Evolutionary conservation across 148 eudicot genomes (phyloP), one percentile per base, ranked within the genome.

Genomic region (Heliamphora exappendiculata): DNA sequence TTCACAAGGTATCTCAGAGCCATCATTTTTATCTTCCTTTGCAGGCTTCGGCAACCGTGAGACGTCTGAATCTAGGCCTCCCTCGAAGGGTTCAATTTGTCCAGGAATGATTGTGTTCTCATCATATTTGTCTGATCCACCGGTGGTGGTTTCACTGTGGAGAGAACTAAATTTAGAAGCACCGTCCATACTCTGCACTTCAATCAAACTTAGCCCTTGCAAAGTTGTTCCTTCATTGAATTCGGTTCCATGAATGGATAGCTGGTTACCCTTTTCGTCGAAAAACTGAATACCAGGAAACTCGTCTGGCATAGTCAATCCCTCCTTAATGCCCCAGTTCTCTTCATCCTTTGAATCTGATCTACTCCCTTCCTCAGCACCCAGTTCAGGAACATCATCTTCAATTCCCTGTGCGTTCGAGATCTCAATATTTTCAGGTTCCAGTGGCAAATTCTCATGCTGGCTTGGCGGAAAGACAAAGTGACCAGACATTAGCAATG

Each of bases 361-460:
- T 62, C 73, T 74, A 47, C 55, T 84, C 31, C 75, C 86, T 76
- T 80, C 83, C 45, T 81, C 77, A 66, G 45, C 63, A 69, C 76
- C 76, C 51, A 70, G 26, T 75, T 82, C 80, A 59, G 83, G 60
- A 74, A 3, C 75, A 67, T 29, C 62, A 77, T 76, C 71, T 62
- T 83, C 89, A 45, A 72, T 82, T 72, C 69, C 83, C 39, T 70
- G 80, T 68, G 82, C 79, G 64, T 81, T 76, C 11, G 71, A 72
- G 28, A 29, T 83, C 79, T 83, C 88, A 55, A 62, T 29, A 33
- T 76, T 79, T 49, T 88, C 88, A 75, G 89, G 82, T 67, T 80
- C 92, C 79, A 90, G 63, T 33, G 98, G 94, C 76, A 93, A 85
- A 81, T 91, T 93, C 81, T 96, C 99, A 76, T 96, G 98, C 83